Base-by-base conservation (phyloP, 192 early-diverging fungal genomes). In the Chytriomyces hyalinus region DNA sequence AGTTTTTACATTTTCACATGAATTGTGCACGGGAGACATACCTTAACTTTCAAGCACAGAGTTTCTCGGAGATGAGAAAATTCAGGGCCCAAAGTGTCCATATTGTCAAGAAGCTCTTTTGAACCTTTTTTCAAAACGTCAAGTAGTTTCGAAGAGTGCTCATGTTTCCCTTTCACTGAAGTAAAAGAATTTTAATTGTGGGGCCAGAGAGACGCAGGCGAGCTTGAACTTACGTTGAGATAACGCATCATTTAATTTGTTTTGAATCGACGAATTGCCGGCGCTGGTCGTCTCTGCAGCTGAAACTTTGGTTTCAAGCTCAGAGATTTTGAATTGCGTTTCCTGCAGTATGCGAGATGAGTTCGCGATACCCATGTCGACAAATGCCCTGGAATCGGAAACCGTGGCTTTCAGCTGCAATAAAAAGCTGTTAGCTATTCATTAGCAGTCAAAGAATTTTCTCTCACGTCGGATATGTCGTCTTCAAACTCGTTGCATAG, bases 401-500 rank as follows among this genome's bases (percentile, higher is more conserved):
- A 68, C n/a, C 11, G 11, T 48, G n/a, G 26, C 46, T 24, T 68
- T 28, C 47, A 68, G 44, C 67, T 68, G 24, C 20, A 43, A 65
- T 6, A 65, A 26, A 65, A n/a, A 10, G 3, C 28, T 49, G 17
- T 13, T 28, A 68, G 67, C n/a, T 36, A 36, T 36, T 36, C 36
- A 36, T 36, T 36, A 36, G 10, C 47, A n/a, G 26, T 6, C 13
- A 62, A 73, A 61, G n/a, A 44, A 73, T 62, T 15, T 57, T 47
- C 26, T 13, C 67, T 17, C n/a, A 75, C 73, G 15, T 75, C 73
- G 6, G 9, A 13, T 28, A 75, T 51, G 8, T 75, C 73, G 36
- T 75, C 73, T 24, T 75, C 73, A 6, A 75, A 48, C 46, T 75
- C 73, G 26, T 48, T 11, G 22, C 73, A 49, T 10, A 75, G 9